Evolutionary conservation across 768 basidiomycete species (phyloP), one percentile per base, ranked within the genome.

Genomic region (Termitomyces sp.): DNA sequence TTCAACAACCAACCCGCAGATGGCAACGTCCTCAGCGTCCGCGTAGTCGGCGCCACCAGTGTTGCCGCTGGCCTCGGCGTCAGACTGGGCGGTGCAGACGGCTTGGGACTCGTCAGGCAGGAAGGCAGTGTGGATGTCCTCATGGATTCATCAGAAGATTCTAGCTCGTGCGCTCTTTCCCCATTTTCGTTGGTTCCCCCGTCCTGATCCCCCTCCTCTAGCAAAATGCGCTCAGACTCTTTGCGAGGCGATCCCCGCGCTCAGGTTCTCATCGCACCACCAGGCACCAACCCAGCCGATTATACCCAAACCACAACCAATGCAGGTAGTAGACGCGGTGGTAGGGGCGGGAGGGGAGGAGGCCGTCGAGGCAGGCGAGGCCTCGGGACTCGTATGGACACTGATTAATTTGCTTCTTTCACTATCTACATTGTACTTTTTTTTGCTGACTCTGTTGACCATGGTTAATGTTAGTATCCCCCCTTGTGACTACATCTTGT

Each of bases 211-310:
- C 60, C 18, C n/a, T 6, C 20, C 3, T 59, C 5, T 65, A 93
- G 92, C 60, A 94, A 93, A 82, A 78, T 95, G 78, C 89, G 92
- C 55, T 93, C 92, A 2, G 92, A 95, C 68, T 83, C 83, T 1
- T 78, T 93, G 51, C 76, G 77, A 33, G 73, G 74, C 22, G 81
- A 81, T 59, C 81, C 87, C n/a, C 83, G 89, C 30, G 88, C 89
- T 4, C 78, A 81, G 13, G 80, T 92, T 0, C 75, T 91, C 22
- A 69, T 88, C 31, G 84, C 85, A 31, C 89, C 89, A 0, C 88
- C 88, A 13, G 88, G 88, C 8, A 69, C 82, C 5, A 76, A 89
- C 59, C 77, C 81, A 0, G 77, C 79, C 34, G 80, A 81, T 3
- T 82, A 87, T 64, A 69, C 67, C 1, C 79, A 76, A 57, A 59